Conservation (phyloP, 306 rosid species). For the Pyrus communis region DNA sequence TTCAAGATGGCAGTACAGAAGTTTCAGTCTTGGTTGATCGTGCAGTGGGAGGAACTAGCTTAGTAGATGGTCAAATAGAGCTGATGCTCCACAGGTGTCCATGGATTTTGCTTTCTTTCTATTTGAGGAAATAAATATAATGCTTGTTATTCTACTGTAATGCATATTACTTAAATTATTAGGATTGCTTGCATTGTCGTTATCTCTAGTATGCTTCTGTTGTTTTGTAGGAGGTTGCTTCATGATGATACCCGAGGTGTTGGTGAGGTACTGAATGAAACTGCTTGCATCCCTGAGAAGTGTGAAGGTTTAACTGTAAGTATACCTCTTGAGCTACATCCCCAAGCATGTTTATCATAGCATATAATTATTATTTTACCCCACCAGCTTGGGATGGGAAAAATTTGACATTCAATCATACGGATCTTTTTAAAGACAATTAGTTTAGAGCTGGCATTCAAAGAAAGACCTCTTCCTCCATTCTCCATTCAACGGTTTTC, state of each 20-base stretch:
- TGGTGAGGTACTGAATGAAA: constrained; percentile 69
- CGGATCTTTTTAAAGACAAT: not conserved
- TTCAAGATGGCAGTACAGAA: constrained; percentile 29
- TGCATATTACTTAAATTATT: not conserved
- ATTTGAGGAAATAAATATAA: not conserved
- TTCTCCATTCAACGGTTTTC: not conserved
- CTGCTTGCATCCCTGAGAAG: constrained; percentile 48
- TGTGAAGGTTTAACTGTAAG: constrained; percentile 76
- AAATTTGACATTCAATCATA: not conserved
- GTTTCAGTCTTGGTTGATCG: constrained; percentile 37
- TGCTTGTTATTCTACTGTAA: not conserved
- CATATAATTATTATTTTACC: not conserved
- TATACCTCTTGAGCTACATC: constrained; percentile 1
- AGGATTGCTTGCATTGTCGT: not conserved
- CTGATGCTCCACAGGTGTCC: constrained; percentile 41
- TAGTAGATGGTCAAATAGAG: constrained; percentile 39
- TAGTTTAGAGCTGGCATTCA: not conserved
- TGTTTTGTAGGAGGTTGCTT: constrained; percentile 53
- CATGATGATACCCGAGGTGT: constrained; percentile 80
- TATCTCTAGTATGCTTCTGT: constrained; percentile 9
- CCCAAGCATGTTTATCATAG: not conserved
- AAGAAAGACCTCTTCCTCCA: not conserved
- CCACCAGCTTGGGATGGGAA: not conserved
- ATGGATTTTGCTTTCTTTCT: not conserved
- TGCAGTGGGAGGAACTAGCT: constrained; percentile 36